phyloP scores from a whole-genome alignment of 352 stramenopile genomes.

The Phytophthora hybrid region DNA sequence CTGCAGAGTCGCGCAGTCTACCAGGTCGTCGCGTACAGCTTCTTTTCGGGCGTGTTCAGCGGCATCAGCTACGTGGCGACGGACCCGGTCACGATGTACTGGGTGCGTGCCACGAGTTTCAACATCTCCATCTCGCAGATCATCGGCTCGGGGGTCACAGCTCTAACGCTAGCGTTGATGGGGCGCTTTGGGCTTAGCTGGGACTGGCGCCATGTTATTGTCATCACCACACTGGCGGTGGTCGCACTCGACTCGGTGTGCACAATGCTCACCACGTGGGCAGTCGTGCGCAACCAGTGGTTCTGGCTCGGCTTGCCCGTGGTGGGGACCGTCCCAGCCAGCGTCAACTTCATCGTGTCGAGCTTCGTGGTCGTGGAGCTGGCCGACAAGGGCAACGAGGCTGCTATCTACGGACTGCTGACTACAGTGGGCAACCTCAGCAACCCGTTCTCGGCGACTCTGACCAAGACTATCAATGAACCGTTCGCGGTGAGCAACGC shows the following conservation, averaged over 20 bases:
- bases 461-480: slow-evolving; percentile 48
- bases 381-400: slow-evolving; percentile 55
- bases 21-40: slow-evolving; percentile 50
- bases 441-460: slow-evolving; percentile 47
- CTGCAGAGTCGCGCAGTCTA: slow-evolving; percentile 48
- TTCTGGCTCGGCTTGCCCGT: slow-evolving; percentile 51
- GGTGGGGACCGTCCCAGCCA: slow-evolving; percentile 41
- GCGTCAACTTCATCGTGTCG: slow-evolving; percentile 52
- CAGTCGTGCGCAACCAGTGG: slow-evolving; percentile 51
- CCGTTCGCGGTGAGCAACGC: slow-evolving; percentile 46
- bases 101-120: slow-evolving; percentile 47
- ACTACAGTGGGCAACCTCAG: slow-evolving; percentile 53
- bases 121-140: slow-evolving; percentile 47
- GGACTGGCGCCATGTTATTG: slow-evolving; percentile 46
- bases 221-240: slow-evolving; percentile 39
- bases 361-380: slow-evolving; percentile 61
- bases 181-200: slow-evolving; percentile 46
- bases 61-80: slow-evolving; percentile 43
- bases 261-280: slow-evolving; percentile 47
- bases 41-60: slow-evolving; percentile 43
- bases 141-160: slow-evolving; percentile 39
- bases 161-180: slow-evolving; percentile 40
- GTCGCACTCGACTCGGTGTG: slow-evolving; percentile 41
- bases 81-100: slow-evolving; percentile 47
- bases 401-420: slow-evolving; percentile 49